Conservation (phyloP, 495 filamentous ascomycete species). For the Neurospora intermedia region DNA sequence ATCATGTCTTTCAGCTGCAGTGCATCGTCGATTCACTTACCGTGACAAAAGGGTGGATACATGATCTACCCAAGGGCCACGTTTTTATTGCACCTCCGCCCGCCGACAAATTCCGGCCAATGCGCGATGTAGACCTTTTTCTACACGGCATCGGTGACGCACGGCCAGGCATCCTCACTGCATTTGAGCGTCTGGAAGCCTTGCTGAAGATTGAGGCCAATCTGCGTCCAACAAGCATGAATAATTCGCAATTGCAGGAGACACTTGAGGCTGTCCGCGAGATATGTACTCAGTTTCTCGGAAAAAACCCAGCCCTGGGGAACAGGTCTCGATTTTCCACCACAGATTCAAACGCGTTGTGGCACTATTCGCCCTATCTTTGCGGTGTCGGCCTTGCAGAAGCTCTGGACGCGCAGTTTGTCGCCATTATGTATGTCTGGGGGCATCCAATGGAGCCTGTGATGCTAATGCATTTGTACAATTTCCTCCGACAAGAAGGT, state of each 20-base stretch:
- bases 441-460: constrained; percentile 10
- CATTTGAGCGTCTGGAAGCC: background rate
- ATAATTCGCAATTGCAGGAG: constrained; percentile 13
- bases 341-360: constrained; percentile 35
- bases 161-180: background rate
- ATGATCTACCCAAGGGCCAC: constrained; percentile 20
- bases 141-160: constrained; percentile 13
- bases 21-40: constrained; percentile 35
- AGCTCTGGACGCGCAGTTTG: constrained; percentile 26
- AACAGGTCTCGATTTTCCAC: constrained; percentile 27
- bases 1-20: constrained; percentile 38
- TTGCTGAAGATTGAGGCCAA: background rate
- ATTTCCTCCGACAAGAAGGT: constrained; percentile 32
- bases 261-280: constrained; percentile 3
- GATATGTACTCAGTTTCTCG: background rate
- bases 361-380: constrained; percentile 41
- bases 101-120: constrained; percentile 21
- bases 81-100: constrained; percentile 17
- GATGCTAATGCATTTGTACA: constrained; percentile 28
- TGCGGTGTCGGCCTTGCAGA: constrained; percentile 36
- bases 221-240: background rate
- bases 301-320: background rate
- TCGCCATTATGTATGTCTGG: constrained; percentile 21
- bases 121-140: constrained; percentile 36
- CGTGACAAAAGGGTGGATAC: constrained; percentile 31